These are phyloP conservation scores for Multifurca ochricompacta DNA, from an alignment of 768 basidiomycete species.

Conservation along the genomic window DNA sequence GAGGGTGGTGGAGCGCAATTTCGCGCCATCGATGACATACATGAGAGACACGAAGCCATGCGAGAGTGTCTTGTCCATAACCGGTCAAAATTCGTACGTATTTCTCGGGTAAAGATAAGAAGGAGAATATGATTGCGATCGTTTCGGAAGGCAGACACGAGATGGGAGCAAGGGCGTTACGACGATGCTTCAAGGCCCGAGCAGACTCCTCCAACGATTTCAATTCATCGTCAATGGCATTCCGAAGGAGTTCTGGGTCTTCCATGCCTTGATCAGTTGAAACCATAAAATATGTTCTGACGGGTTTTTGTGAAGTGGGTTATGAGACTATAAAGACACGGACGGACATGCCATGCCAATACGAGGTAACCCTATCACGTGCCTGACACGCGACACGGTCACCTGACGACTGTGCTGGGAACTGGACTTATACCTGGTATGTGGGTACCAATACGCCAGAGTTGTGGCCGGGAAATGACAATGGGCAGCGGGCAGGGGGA, in stretches of 20 bases:
- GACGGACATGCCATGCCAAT: too few species aligned
- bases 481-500: too few species aligned
- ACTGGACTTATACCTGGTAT: too few species aligned
- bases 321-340: too few species aligned
- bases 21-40: slow-evolving; percentile 17
- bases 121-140: not conserved
- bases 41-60: slow-evolving; percentile 8
- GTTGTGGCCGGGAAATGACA: too few species aligned
- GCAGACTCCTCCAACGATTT: not conserved
- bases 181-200: not conserved
- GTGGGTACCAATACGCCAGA: too few species aligned
- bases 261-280: not conserved
- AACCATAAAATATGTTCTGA: too few species aligned
- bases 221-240: slow-evolving; percentile 4
- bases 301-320: too few species aligned
- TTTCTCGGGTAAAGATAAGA: not conserved
- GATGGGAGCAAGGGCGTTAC: slow-evolving; percentile 8
- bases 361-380: too few species aligned
- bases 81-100: not conserved
- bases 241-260: not conserved
- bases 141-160: slow-evolving; percentile 5
- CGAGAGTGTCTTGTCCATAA: too few species aligned
- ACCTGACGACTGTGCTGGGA: too few species aligned
- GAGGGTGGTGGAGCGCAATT: slow-evolving; percentile 8
- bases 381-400: too few species aligned